Conservation (phyloP, 2,329 filamentous ascomycete species). For the Claviceps pusilla region DNA sequence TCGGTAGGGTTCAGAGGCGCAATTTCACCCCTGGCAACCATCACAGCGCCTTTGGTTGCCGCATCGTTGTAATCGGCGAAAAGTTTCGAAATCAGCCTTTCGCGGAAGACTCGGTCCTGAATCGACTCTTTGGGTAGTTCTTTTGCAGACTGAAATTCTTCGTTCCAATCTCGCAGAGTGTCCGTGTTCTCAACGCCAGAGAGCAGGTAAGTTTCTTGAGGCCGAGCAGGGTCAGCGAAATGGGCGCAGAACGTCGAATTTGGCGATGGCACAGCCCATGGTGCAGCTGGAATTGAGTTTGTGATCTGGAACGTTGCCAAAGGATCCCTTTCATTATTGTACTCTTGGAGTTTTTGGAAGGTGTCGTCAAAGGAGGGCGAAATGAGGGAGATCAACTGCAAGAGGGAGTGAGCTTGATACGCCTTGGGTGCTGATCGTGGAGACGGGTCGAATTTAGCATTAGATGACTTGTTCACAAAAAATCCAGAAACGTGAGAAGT, state of each 20-base stretch:
- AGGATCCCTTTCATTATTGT: slow-evolving; percentile 73
- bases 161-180: slow-evolving; percentile 93
- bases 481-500: slow-evolving; percentile 90
- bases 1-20: slow-evolving; percentile 91
- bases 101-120: slow-evolving; percentile 89
- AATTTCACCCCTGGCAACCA: slow-evolving; percentile 86
- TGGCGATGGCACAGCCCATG: slow-evolving; percentile 70
- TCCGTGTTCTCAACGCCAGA: slow-evolving; percentile 87
- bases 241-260: slow-evolving; percentile 53
- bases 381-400: slow-evolving; percentile 61
- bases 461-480: slow-evolving; percentile 92
- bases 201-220: slow-evolving; percentile 84
- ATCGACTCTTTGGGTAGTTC: slow-evolving; percentile 88
- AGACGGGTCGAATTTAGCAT: slow-evolving; percentile 84
- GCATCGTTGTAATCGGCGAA: slow-evolving; percentile 97
- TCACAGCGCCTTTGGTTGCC: slow-evolving; percentile 75
- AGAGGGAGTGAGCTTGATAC: slow-evolving; percentile 67
- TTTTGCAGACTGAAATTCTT: slow-evolving; percentile 93
- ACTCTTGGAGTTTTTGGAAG: slow-evolving; percentile 68
- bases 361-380: slow-evolving; percentile 69
- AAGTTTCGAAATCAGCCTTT: slow-evolving; percentile 84
- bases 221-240: slow-evolving; percentile 68
- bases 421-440: slow-evolving; percentile 67
- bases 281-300: slow-evolving; percentile 80
- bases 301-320: slow-evolving; percentile 90